Evolutionary conservation across 2,329 filamentous ascomycete species (phyloP).

Genomic region (Geosmithia flava): DNA sequence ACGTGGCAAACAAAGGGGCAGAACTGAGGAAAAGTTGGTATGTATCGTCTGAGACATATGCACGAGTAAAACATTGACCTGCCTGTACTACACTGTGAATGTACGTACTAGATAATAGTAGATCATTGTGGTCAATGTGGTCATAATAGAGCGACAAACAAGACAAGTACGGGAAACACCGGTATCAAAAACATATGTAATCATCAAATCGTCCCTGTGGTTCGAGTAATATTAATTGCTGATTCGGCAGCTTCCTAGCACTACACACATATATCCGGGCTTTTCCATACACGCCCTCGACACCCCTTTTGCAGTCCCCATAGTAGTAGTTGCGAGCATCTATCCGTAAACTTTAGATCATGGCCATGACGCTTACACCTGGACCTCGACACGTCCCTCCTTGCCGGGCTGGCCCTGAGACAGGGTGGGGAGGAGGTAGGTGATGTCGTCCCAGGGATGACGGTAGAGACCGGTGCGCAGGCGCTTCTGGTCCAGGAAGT

Average conservation of each 20-base stretch:
- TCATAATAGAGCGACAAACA: no score
- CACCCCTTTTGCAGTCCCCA: slow-evolving; percentile 10
- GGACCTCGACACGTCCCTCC: slow-evolving; percentile 84
- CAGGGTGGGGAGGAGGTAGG: slow-evolving; percentile 79
- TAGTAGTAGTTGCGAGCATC: not conserved
- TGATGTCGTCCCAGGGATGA: slow-evolving; percentile 98
- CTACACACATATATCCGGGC: slow-evolving; percentile 18
- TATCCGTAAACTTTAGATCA: no score
- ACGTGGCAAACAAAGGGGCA: no score
- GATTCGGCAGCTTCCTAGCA: slow-evolving; percentile 16
- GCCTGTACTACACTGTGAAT: no score
- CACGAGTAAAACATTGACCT: no score
- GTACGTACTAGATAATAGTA: no score
- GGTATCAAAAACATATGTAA: no score
- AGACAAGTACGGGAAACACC: no score
- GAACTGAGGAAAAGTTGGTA: no score
- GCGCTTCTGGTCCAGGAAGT: slow-evolving; percentile 99
- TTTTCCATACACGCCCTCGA: slow-evolving; percentile 20
- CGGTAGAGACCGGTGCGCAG: slow-evolving; percentile 96
- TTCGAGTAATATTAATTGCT: slow-evolving; percentile 16
- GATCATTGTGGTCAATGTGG: no score
- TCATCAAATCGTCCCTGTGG: not conserved
- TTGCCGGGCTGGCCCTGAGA: slow-evolving; percentile 57
- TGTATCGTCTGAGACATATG: no score
- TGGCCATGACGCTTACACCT: slow-evolving; percentile 38